Conservation (phyloP, 768 basidiomycete genomes). For the Boletus sp. region DNA sequence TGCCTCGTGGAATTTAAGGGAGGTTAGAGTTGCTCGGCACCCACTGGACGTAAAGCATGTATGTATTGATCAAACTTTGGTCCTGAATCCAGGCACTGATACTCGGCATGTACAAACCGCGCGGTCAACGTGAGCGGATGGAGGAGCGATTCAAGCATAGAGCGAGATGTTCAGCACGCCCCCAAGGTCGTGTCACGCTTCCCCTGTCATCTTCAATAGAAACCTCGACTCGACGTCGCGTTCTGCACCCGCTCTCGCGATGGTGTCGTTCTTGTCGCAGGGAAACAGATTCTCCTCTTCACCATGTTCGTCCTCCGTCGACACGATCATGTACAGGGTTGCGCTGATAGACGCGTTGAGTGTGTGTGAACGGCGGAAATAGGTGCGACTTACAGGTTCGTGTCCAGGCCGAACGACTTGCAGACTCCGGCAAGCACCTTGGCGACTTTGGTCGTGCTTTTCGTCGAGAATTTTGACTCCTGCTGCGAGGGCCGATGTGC, state of each 20-base stretch:
- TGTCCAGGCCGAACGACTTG: slow-evolving; percentile 30
- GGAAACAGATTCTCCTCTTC: slow-evolving; percentile 29
- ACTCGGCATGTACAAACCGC: not conserved
- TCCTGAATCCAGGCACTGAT: not conserved
- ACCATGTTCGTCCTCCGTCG: slow-evolving; percentile 25
- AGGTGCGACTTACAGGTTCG: slow-evolving; percentile 14
- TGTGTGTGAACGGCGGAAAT: not conserved
- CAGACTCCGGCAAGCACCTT: slow-evolving; percentile 29
- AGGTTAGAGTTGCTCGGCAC: no score
- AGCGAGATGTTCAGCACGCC: not conserved
- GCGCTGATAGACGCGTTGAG: slow-evolving; percentile 11
- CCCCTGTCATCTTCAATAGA: slow-evolving; percentile 23
- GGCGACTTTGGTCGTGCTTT: slow-evolving; percentile 30
- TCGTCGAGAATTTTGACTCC: slow-evolving; percentile 32
- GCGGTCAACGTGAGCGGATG: not conserved
- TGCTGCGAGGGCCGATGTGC: slow-evolving; percentile 29
- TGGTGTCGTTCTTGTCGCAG: slow-evolving; percentile 28
- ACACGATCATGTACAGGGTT: slow-evolving; percentile 25
- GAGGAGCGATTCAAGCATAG: not conserved
- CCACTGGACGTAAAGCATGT: not conserved
- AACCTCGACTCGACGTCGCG: slow-evolving; percentile 21
- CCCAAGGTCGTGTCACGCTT: slow-evolving; percentile 21
- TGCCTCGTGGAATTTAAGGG: no score
- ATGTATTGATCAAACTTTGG: not conserved
- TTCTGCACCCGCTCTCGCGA: slow-evolving; percentile 28